These are phyloP conservation scores for Melampsora americana DNA, from an alignment of 1,284 basidiomycete species.

Conservation along the genomic window DNA sequence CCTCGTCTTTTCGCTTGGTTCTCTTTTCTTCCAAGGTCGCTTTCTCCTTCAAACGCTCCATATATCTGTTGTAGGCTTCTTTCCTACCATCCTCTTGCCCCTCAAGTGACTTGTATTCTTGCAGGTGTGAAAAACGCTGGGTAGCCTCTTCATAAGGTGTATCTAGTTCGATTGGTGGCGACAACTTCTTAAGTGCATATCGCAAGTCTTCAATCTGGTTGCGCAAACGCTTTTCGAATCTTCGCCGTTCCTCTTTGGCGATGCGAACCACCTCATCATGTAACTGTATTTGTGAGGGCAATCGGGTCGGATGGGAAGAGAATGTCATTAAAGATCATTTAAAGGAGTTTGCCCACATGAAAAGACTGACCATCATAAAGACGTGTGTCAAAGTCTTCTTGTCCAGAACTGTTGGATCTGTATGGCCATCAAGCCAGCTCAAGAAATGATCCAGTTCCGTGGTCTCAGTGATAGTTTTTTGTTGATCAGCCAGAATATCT, in stretches of 20 bases:
- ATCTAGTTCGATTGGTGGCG: conserved; percentile 71
- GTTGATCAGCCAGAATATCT: conserved; percentile 61
- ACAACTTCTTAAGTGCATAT: conserved; percentile 85
- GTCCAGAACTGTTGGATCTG: conserved; percentile 5
- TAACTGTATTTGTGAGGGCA: conserved; percentile 59
- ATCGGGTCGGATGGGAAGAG: conserved; percentile 26
- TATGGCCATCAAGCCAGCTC: conserved; percentile 22
- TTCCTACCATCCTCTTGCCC: conserved; percentile 72
- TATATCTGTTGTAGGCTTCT: conserved; percentile 75
- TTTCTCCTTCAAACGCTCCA: conserved; percentile 73
- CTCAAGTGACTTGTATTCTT: conserved; percentile 76
- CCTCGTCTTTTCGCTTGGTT: conserved; percentile 37
- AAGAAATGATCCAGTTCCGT: conserved; percentile 65
- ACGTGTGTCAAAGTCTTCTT: conserved; percentile 22
- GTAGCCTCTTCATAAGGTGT: conserved; percentile 74
- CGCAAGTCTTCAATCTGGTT: conserved; percentile 91
- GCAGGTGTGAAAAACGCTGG: conserved; percentile 70
- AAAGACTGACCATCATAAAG: conserved; percentile 23
- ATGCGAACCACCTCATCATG: conserved; percentile 66
- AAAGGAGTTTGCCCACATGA: not conserved
- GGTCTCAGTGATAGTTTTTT: conserved; percentile 61
- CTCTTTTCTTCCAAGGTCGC: conserved; percentile 43
- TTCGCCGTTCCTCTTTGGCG: conserved; percentile 69
- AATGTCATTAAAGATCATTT: not conserved
- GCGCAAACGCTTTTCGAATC: conserved; percentile 75